Conservation (phyloP, 441 rosid species). For the Croton setiger region DNA sequence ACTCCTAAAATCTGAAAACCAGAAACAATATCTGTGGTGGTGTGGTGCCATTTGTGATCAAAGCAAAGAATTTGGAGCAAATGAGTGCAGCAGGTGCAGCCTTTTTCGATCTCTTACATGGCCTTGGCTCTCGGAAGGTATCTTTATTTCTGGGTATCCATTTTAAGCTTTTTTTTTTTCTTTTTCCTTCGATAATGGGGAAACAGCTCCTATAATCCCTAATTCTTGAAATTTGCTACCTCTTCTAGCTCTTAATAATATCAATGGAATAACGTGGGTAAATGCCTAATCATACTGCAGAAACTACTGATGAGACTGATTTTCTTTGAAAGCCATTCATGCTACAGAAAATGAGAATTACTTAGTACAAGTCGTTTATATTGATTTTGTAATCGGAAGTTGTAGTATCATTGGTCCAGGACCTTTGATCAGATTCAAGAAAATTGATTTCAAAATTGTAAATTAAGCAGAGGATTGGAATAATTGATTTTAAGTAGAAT, state of each 20-base stretch:
- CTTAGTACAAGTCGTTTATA: not conserved
- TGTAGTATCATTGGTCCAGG: not conserved
- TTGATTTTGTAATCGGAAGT: not conserved
- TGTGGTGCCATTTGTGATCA: not conserved
- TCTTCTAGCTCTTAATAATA: not conserved
- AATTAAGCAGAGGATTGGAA: not conserved
- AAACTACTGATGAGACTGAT: not conserved
- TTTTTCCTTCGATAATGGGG: not conserved
- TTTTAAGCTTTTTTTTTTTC: not conserved
- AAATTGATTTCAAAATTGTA: not conserved
- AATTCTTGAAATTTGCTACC: not conserved
- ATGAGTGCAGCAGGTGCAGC: slow-evolving; percentile 36
- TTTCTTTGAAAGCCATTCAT: not conserved
- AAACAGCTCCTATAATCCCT: slow-evolving; percentile 5
- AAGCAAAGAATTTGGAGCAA: slow-evolving; percentile 6
- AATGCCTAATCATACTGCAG: not conserved
- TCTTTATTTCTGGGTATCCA: not conserved
- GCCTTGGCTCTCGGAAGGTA: slow-evolving; percentile 38
- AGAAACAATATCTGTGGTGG: not conserved
- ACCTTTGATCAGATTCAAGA: not conserved
- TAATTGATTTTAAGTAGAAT: not conserved
- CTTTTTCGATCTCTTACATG: slow-evolving; percentile 33
- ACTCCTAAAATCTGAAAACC: not conserved
- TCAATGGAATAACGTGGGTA: not conserved
- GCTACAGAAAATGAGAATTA: not conserved